These are phyloP conservation scores for Falciphora oryzae DNA, from an alignment of 2,329 filamentous ascomycete species.

Conservation along the genomic window DNA sequence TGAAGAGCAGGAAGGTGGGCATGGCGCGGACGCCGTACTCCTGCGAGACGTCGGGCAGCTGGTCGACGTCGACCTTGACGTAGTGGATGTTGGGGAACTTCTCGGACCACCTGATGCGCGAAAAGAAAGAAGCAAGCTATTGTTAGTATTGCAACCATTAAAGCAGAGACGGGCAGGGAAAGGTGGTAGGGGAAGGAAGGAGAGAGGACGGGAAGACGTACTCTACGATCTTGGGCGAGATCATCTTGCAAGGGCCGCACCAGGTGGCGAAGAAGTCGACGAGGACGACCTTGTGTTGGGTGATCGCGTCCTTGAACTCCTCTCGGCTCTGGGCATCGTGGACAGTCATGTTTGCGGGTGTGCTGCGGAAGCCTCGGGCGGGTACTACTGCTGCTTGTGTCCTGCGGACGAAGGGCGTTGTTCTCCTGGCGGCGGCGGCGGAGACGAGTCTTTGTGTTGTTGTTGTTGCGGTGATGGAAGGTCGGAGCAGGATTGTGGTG, in stretches of 20 bases:
- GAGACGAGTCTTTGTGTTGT: neutral
- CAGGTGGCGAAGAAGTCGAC: slow-evolving; percentile 85
- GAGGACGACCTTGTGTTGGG: slow-evolving; percentile 51
- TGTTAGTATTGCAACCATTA: neutral
- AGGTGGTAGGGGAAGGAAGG: slow-evolving; percentile 9
- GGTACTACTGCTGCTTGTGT: neutral
- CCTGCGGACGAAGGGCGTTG: neutral
- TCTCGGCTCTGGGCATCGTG: slow-evolving; percentile 28
- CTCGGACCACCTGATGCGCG: slow-evolving; percentile 48
- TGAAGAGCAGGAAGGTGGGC: slow-evolving; percentile 87
- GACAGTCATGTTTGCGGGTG: slow-evolving; percentile 36
- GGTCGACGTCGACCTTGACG: slow-evolving; percentile 88
- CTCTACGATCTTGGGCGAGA: slow-evolving; percentile 69
- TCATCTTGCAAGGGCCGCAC: slow-evolving; percentile 94
- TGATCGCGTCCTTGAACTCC: slow-evolving; percentile 31
- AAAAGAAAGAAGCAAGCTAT: neutral
- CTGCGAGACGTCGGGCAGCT: slow-evolving; percentile 66
- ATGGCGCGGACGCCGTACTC: slow-evolving; percentile 82
- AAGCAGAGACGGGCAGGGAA: neutral
- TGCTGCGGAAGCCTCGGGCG: slow-evolving; percentile 27
- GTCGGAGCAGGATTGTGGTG: neutral
- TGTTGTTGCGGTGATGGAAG: neutral
- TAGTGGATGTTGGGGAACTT: slow-evolving; percentile 52
- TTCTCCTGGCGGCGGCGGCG: neutral
- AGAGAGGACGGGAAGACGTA: slow-evolving; percentile 32